Conservation (phyloP, 495 filamentous ascomycete genomes). For the Penicillium alfredii region DNA sequence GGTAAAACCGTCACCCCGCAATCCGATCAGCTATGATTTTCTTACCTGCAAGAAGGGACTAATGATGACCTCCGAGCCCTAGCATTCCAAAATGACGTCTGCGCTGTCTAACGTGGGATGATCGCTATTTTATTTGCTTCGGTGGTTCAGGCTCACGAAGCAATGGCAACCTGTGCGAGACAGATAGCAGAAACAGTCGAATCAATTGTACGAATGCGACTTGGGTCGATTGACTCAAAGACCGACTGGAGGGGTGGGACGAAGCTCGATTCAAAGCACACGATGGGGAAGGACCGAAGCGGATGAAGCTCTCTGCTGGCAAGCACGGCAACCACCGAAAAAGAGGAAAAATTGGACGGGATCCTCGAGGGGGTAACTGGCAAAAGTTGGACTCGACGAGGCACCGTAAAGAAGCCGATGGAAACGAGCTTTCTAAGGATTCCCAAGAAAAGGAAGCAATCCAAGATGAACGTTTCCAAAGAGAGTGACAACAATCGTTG, state of each 20-base stretch:
- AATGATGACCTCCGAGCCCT: constrained; percentile 17
- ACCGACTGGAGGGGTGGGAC: constrained; percentile 26
- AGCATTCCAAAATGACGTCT: constrained; percentile 31
- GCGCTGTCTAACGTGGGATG: constrained; percentile 20
- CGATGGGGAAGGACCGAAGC: constrained; percentile 36
- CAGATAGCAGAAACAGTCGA: constrained; percentile 8
- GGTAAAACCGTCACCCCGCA: too few relatives aligned
- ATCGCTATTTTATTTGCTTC: constrained; percentile 16
- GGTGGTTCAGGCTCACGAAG: constrained; percentile 15
- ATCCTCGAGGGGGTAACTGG: constrained; percentile 7
- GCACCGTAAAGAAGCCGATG: too few relatives aligned
- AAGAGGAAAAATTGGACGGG: constrained; percentile 4
- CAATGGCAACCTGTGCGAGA: constrained; percentile 6
- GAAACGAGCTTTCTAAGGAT: constrained; percentile 6
- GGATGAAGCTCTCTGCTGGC: constrained; percentile 23
- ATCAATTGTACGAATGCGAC: constrained; percentile 17
- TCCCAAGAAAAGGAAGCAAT: constrained; percentile 4
- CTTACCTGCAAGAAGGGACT: constrained; percentile 27
- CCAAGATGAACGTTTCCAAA: constrained; percentile 27
- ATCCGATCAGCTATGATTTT: not conserved
- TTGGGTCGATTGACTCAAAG: constrained; percentile 10
- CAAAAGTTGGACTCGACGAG: constrained; percentile 3
- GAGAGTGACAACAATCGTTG: constrained; percentile 37
- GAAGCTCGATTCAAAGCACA: constrained; percentile 24
- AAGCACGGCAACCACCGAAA: constrained; percentile 13